Base-by-base conservation (phyloP, 352 stramenopile genomes). In the Peronosclerospora sorghi region DNA sequence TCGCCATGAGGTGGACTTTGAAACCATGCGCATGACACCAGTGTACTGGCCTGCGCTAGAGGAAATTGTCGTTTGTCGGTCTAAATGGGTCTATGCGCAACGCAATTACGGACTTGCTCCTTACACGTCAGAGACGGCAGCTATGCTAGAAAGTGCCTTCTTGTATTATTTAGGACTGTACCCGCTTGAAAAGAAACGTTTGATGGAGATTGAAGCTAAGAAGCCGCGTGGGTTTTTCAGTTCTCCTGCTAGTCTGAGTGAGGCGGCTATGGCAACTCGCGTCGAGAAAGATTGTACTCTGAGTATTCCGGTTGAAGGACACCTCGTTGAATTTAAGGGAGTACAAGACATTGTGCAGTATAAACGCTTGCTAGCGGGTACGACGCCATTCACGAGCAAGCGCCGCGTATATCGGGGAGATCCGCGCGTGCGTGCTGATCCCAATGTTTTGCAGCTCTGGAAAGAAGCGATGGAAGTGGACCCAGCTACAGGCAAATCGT, bases 271-370 rank as follows among this genome's bases (percentile, higher is more conserved):
- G 19, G 43, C 59, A 35, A 35, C 51, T 50, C 44, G 59, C 17
- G 48, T 63, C 5, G 55, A 68, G 38, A 77, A 73, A 35, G 55
- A 68, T 18, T 85, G 71, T 30, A 64, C 66, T 14, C 45, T 90
- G 39, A 87, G 65, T 32, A 61, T 90, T 8, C 77, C 77, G 6
- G 66, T 87, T 9, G 74, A 87, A 54, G 71, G 75, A 0, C 74
- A 90, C 24, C 47, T 90, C n/a, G 77, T 90, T 10, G 77, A 90
- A 48, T 75, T 90, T 35, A 90, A 90, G 48, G 72, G 72, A 0
- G 57, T 64, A 1, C 48, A 85, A 32, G 77, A 90, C 24, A 84
- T 88, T 34, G 79, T 84, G 56, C 75, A 88, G 69, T 88, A 88
- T 52, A 86, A 86, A 42, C 66, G 72, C 1, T 41, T 87, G 20